These are phyloP conservation scores for Ananas comosus DNA, from an alignment of 176 grass and related monocot genomes.

Conservation along the genomic window DNA sequence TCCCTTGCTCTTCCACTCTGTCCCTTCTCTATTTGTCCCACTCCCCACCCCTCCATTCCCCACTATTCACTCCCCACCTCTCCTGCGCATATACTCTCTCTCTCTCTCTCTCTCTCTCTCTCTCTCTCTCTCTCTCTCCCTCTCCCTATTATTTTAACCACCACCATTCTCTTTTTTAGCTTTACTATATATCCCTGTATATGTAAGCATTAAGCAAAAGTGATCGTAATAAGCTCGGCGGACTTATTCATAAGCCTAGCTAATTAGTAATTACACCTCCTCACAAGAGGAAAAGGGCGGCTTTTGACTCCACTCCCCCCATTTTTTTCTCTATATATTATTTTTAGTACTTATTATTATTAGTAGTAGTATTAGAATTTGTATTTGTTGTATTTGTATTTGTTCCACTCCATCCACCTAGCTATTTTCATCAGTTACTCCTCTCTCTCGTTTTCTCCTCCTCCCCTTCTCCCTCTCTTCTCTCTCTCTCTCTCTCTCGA, in stretches of 20 bases:
- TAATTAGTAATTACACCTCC: background rate
- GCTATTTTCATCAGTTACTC: background rate
- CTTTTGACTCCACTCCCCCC: conserved; percentile 14
- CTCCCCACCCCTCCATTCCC: background rate
- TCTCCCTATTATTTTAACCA: background rate
- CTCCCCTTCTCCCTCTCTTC: background rate
- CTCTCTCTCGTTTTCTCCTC: conserved; percentile 5
- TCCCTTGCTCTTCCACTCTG: background rate
- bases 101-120: background rate
- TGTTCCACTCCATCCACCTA: background rate
- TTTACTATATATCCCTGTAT: background rate
- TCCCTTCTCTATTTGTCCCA: background rate
- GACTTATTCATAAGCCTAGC: background rate
- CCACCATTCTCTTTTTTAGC: background rate
- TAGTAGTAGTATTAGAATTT: background rate
- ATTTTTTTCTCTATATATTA: conserved; percentile 1
- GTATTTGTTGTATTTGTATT: background rate
- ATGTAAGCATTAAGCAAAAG: background rate
- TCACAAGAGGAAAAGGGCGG: conserved; percentile 13
- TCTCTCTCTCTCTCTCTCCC: background rate
- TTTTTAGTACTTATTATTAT: background rate
- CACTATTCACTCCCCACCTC: background rate
- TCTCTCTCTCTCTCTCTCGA: background rate
- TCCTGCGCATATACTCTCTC: background rate
- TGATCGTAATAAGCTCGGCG: too few species aligned